Base-by-base conservation (phyloP, 2,329 filamentous ascomycete genomes). In the Aspergillus novofumigatus region DNA sequence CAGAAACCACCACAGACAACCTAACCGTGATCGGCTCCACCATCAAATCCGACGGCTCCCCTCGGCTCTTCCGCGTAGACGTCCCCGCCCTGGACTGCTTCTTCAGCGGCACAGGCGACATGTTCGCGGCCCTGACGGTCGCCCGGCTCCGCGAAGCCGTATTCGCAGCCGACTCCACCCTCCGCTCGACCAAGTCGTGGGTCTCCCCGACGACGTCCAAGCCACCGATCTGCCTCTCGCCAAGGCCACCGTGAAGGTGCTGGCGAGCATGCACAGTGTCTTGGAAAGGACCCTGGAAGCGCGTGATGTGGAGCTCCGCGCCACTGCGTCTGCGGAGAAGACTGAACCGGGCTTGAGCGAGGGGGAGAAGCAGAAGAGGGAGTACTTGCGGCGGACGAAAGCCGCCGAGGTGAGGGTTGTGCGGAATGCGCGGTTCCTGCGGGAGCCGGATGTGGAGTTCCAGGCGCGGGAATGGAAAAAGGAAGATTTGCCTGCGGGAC, bases 51-150 rank as follows among this genome's bases (percentile, higher is more conserved):
- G 76, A 81, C 54, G 83, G 85, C 62, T 80, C 80, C 45, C 86
- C 93, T 0, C 87, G 94, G n/a, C 82, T 93, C 53, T 99, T 97
- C 80, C 87, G 88, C 67, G 87, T 97, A 67, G 86, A 89, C 55
- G 91, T 97, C 56, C 92, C 93, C 0, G 85, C 88, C 28, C 87
- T 97, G 58, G 90, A 96, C 70, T 90, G 92, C 76, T 96, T 94
- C 80, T 99, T 97, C 76, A 92, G 89, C 66, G 94, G 94, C 44
- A 97, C 95, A 0, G 94, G 94, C 49, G 94, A 99, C 78, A 97
- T 99, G 93, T 97, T 99, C 70, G 93, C 92, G 29, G 93, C 93
- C 7, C 81, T 99, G 49, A 92, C 91, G 70, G 86, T 96, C 1
- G 90, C 90, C 44, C 86, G 93, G 29, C 86, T 99, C 69, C 87